A percentile compares a stretch with the other conserved stretches of the same genome.
Evolutionary conservation across 495 filamentous ascomycete species (phyloP).

Genomic region (Copromyces sp.): DNA sequence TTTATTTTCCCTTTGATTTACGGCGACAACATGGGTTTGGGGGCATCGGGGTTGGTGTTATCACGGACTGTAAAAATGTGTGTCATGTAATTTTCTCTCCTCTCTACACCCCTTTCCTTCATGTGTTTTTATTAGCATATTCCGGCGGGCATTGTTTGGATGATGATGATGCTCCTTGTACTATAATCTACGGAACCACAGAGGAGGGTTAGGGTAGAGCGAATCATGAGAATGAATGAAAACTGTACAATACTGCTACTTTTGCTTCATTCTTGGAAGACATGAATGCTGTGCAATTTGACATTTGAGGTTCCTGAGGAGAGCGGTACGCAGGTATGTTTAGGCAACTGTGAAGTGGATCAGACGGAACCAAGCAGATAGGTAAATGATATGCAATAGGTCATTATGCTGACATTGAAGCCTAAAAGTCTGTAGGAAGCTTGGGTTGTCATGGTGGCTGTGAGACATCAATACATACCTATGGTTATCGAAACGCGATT

Average conservation of each 20-base stretch:
- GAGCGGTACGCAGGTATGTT: background rate
- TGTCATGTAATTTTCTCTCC: conserved; percentile 24
- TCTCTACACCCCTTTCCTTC: conserved; percentile 18
- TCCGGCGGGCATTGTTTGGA: conserved; percentile 4
- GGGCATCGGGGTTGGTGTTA: conserved; percentile 25
- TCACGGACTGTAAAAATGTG: conserved; percentile 19
- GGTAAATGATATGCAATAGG: background rate
- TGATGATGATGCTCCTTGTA: conserved; percentile 13
- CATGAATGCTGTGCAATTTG: background rate
- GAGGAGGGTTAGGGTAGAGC: conserved; percentile 20
- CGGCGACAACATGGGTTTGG: conserved; percentile 20
- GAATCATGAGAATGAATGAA: background rate
- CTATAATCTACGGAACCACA: conserved; percentile 16
- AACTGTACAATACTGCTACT: background rate
- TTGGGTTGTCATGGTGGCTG: background rate
- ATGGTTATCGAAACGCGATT: background rate
- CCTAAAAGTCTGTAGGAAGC: background rate
- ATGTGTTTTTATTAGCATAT: conserved; percentile 19
- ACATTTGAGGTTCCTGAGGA: background rate
- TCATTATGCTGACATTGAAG: background rate
- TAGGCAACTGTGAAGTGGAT: background rate
- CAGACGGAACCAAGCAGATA: background rate
- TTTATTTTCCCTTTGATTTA: conserved; percentile 15
- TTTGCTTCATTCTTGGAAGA: background rate
- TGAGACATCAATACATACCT: background rate